phyloP scores from a whole-genome alignment of 441 rosid genomes.

The Populus trichocarpa region DNA sequence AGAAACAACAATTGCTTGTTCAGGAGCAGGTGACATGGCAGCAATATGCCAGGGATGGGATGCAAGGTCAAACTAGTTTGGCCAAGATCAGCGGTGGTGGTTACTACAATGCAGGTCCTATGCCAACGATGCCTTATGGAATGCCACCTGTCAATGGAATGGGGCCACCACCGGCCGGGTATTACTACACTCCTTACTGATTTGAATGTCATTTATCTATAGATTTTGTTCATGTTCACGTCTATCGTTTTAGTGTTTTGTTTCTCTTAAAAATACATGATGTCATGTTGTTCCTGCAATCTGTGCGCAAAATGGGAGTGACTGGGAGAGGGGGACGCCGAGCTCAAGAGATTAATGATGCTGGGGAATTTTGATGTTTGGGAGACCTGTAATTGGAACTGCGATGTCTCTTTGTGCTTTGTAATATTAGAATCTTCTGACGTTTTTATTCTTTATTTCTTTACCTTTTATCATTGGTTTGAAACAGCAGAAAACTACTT shows the following conservation, averaged over 20 bases:
- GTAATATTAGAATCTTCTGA: conserved; percentile 35
- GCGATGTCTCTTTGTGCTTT: conserved; percentile 38
- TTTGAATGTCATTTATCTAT: conserved; percentile 19
- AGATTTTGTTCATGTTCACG: conserved; percentile 25
- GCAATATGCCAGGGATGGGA: conserved; percentile 74
- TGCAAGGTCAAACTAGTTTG: conserved; percentile 91
- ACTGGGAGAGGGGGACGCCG: conserved; percentile 10
- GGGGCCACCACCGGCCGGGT: conserved; percentile 72
- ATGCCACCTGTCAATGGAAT: conserved; percentile 79
- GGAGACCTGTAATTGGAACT: conserved; percentile 25
- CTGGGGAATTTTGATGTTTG: conserved; percentile 33
- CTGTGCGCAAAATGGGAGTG: conserved; percentile 18
- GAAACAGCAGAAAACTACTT: neutral
- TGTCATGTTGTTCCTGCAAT: conserved; percentile 22
- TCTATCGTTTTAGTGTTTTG: conserved; percentile 16
- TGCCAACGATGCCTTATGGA: conserved; percentile 64
- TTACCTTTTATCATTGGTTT: neutral
- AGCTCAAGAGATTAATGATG: conserved; percentile 8
- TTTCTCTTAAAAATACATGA: conserved; percentile 13
- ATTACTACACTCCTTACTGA: conserved; percentile 72
- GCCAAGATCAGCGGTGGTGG: conserved; percentile 55
- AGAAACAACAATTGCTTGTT: conserved; percentile 71
- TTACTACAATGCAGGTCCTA: conserved; percentile 35
- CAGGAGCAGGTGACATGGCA: conserved; percentile 93
- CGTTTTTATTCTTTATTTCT: conserved; percentile 9